Evolutionary conservation across 2,329 filamentous ascomycete species (phyloP), one percentile per base, ranked within the genome.

Genomic region (Rhynchosporium graminicola): DNA sequence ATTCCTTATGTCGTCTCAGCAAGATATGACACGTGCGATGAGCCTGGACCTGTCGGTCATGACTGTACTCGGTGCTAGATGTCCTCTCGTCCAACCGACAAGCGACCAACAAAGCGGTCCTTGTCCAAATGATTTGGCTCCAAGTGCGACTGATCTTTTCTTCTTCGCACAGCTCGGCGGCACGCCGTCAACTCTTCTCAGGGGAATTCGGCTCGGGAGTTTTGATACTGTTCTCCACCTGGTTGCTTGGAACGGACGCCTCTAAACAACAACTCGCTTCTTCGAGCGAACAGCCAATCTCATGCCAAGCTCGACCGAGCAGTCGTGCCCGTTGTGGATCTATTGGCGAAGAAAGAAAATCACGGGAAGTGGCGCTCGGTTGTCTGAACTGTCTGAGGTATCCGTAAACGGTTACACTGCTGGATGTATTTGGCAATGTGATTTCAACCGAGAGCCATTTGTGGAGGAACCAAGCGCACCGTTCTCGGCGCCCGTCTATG

Each of bases 351-450:
- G 20, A 26, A 26, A 42, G 51, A 20, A 20, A 40, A 43, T 55
- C 51, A 56, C 36, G 54, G 54, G 54, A 57, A 57, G 28, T 29
- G 40, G 13, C 40, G 31, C 50, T 54, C 50, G 29, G 43, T 29
- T 57, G 52, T 57, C 59, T 57, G 26, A 61, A 20, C 29, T 28
- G 20, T 51, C 59, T 20, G 26, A 61, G 31, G 29, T 28, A 20
- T 51, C 59, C 31, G 15, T 2, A 48, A 45, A 12, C 26, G 40
- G 54, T 12, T 51, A 31, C 29, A 47, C 29, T 12, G 51, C 36
- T 52, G 57, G 55, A 61, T 61, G 7, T 40, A 45, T 45, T 40
- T 10, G 51, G 28, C 36, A 42, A 8, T 45, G 54, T n/a, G 36
- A 57, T 46, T 57, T 45, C 33, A 46, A 33, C 6, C 9, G 26